phyloP scores from a whole-genome alignment of 495 filamentous ascomycete species.

The Tetracladium marchalianum region DNA sequence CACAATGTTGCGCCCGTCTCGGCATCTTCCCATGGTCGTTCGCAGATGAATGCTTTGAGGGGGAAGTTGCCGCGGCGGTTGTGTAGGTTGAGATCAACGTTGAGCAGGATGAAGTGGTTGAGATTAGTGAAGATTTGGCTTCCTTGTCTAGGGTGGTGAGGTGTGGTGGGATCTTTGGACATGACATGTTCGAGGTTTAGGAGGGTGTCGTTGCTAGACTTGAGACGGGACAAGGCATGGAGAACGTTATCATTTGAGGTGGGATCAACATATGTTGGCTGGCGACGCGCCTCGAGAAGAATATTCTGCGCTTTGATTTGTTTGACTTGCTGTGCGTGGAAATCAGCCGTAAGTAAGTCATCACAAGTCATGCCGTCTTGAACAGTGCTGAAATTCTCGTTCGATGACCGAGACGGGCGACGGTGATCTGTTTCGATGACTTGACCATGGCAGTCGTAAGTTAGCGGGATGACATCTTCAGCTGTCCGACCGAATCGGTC shows the following conservation, averaged over 20 bases:
- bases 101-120: slow-evolving; percentile 1
- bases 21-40: background rate
- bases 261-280: slow-evolving; percentile 7
- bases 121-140: slow-evolving; percentile 4
- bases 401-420: background rate
- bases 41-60: slow-evolving; percentile 6
- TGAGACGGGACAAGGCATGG: slow-evolving; percentile 13
- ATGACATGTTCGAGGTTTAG: too few species aligned
- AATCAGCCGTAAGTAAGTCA: background rate
- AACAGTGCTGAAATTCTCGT: background rate
- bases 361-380: background rate
- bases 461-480: slow-evolving; percentile 5
- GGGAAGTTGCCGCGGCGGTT: slow-evolving; percentile 8
- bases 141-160: background rate
- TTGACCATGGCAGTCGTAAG: slow-evolving; percentile 7
- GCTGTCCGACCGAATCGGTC: slow-evolving; percentile 6
- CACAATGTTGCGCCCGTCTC: slow-evolving; percentile 18
- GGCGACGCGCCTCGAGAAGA: background rate
- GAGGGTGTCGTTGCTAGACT: background rate
- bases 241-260: slow-evolving; percentile 12
- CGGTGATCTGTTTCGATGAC: slow-evolving; percentile 2
- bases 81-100: slow-evolving; percentile 14
- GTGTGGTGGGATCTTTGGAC: background rate
- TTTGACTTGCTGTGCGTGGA: background rate
- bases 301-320: slow-evolving; percentile 2